Conservation (phyloP, 2,329 filamentous ascomycete species). For the Aulographum hederae region DNA sequence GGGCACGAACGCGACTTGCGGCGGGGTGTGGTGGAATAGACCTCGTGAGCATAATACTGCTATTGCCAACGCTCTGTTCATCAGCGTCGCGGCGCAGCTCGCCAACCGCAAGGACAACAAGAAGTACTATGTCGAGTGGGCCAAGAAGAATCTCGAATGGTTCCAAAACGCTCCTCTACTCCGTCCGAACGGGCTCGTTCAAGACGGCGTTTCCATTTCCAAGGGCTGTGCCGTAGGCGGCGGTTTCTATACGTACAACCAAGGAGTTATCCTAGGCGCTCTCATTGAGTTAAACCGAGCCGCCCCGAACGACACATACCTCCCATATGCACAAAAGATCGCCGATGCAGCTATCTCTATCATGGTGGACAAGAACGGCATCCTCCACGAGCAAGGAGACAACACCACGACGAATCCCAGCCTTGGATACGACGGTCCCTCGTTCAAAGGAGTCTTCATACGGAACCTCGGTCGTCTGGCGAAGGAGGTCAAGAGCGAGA, state of each 20-base stretch:
- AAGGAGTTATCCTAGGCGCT: constrained; percentile 41
- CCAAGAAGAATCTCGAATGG: constrained; percentile 31
- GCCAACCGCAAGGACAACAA: constrained; percentile 28
- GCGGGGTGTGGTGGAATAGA: constrained; percentile 31
- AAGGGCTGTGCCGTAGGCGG: constrained; percentile 18
- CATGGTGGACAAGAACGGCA: constrained; percentile 13
- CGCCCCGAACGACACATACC: constrained; percentile 13
- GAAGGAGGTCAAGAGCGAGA: constrained; percentile 26
- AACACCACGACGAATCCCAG: constrained; percentile 10
- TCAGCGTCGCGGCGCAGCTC: constrained; percentile 35
- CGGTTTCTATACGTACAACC: constrained; percentile 35
- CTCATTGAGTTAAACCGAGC: constrained; percentile 34
- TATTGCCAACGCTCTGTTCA: constrained; percentile 38
- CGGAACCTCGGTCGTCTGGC: constrained; percentile 45
- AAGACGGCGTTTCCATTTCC: constrained; percentile 33
- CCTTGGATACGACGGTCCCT: constrained; percentile 25
- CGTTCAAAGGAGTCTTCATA: constrained; percentile 58
- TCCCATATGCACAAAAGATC: constrained; percentile 17
- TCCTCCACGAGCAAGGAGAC: constrained; percentile 21
- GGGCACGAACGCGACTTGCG: constrained; percentile 24
- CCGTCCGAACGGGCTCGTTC: constrained; percentile 29
- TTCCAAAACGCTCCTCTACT: constrained; percentile 30
- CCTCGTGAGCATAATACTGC: constrained; percentile 21
- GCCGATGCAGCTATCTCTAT: constrained; percentile 12
- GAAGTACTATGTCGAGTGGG: constrained; percentile 25